These are phyloP conservation scores for Boletus coccyginus DNA, from an alignment of 768 basidiomycete genomes.

Conservation along the genomic window DNA sequence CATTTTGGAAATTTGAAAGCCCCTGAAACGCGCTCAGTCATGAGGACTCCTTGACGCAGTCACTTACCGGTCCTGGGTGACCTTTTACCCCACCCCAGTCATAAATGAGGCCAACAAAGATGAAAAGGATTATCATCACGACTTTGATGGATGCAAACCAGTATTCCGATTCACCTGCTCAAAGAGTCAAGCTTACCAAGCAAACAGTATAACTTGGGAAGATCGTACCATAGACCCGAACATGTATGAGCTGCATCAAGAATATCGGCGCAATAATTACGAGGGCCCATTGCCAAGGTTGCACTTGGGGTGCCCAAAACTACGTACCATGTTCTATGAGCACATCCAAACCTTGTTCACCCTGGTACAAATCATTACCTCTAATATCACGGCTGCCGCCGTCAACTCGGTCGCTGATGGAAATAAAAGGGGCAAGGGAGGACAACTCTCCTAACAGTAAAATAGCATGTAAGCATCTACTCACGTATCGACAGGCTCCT, in stretches of 20 bases:
- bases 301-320: slow-evolving; percentile 48
- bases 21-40: slow-evolving; percentile 37
- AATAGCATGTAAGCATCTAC: slow-evolving; percentile 6
- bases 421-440: slow-evolving; percentile 11
- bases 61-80: slow-evolving; percentile 55
- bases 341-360: background rate
- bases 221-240: slow-evolving; percentile 52
- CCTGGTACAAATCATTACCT: slow-evolving; percentile 24
- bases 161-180: slow-evolving; percentile 55
- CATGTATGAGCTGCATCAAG: slow-evolving; percentile 51
- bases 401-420: slow-evolving; percentile 53
- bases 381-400: slow-evolving; percentile 53
- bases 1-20: slow-evolving; percentile 46
- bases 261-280: slow-evolving; percentile 55
- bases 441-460: background rate
- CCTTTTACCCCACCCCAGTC: slow-evolving; percentile 59
- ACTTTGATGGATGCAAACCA: slow-evolving; percentile 68
- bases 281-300: slow-evolving; percentile 55
- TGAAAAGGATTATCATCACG: slow-evolving; percentile 57
- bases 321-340: slow-evolving; percentile 1
- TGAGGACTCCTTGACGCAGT: background rate
- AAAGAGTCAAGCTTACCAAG: background rate
- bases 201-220: background rate
- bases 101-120: slow-evolving; percentile 59
- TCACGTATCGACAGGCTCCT: slow-evolving; percentile 41